Evolutionary conservation across 2,329 filamentous ascomycete species (phyloP), one percentile per base, ranked within the genome.

Genomic region (Chaetoscypha palmicola): DNA sequence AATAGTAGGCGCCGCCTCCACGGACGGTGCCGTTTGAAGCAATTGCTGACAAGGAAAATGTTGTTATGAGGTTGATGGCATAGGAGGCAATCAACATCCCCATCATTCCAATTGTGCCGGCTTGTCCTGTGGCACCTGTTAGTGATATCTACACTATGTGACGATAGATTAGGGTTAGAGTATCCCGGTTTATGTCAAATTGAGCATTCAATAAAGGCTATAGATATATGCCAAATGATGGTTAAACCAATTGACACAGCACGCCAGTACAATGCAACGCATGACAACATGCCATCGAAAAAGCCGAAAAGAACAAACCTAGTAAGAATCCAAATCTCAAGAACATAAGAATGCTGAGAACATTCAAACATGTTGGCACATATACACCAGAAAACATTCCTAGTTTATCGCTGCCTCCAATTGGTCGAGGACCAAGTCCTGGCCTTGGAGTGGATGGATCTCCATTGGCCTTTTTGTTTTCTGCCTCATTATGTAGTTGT

Each of bases 271-370:
- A 14, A 16, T 19, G n/a, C n/a, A n/a, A 28, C 7, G 24, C 12
- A 28, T 28, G 24, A 28, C n/a, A 19, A 2, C 11, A 3, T 3
- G 30, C 14, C 14, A 32, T 10, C 24, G 17, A n/a, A 33, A 34
- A 34, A 24, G 3, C n/a, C n/a, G 7, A 30, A 33, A 30, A 28
- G 28, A 20, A 41, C 50, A 41, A 20, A 49, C 87, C 88, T 17
- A 94, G 70, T 45, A 94, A 86, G 56, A 88, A 81, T 17, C 88
- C 87, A 62, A 94, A 94, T 17, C 88, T 79, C 56, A 94, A 71
- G 66, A 94, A 94, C 86, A 94, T 94, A 49, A 94, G 74, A 64
- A 94, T 94, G 56, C 86, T 91, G 53, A 94, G 68, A 32, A 94
- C 88, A 63, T 92, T 94, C 53, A 94, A 70, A 49, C 83, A 90